Conservation (phyloP, 495 filamentous ascomycete species). For the Xylaria curta region DNA sequence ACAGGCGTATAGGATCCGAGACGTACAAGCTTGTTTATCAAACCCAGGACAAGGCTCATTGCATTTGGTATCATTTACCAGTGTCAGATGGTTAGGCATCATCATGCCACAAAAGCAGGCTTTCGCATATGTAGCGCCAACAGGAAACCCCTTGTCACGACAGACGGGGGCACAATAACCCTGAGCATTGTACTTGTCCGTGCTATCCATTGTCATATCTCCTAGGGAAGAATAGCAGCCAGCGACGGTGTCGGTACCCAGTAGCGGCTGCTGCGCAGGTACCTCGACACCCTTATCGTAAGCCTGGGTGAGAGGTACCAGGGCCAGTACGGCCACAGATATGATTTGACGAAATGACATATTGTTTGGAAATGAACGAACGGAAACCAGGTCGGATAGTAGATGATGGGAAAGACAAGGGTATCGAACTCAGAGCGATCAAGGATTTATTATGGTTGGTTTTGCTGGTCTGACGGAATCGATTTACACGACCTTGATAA, state of each 20-base stretch:
- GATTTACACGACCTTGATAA: conserved; percentile 21
- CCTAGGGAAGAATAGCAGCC: conserved; percentile 37
- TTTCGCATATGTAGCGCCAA: conserved; percentile 31
- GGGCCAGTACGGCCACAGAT: conserved; percentile 36
- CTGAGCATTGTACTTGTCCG: conserved; percentile 33
- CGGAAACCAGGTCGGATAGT: not conserved
- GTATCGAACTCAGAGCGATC: not conserved
- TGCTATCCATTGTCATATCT: conserved; percentile 30
- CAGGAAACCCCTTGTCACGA: conserved; percentile 24
- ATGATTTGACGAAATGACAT: conserved; percentile 38
- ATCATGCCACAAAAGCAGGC: conserved; percentile 69
- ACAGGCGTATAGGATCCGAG: not conserved
- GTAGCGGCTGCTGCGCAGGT: conserved; percentile 25
- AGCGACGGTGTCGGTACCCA: conserved; percentile 39
- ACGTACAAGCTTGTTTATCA: conserved; percentile 63
- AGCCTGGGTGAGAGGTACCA: conserved; percentile 27
- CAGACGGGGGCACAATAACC: conserved; percentile 32
- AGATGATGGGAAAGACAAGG: not conserved
- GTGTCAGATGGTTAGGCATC: conserved; percentile 56
- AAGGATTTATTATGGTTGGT: not conserved
- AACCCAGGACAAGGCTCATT: conserved; percentile 64
- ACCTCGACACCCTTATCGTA: conserved; percentile 26
- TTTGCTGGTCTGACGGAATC: not conserved
- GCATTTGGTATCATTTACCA: conserved; percentile 60
- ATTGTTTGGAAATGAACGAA: conserved; percentile 9